These are phyloP conservation scores for Pythium periplocum DNA, from an alignment of 352 stramenopile genomes.

Conservation along the genomic window DNA sequence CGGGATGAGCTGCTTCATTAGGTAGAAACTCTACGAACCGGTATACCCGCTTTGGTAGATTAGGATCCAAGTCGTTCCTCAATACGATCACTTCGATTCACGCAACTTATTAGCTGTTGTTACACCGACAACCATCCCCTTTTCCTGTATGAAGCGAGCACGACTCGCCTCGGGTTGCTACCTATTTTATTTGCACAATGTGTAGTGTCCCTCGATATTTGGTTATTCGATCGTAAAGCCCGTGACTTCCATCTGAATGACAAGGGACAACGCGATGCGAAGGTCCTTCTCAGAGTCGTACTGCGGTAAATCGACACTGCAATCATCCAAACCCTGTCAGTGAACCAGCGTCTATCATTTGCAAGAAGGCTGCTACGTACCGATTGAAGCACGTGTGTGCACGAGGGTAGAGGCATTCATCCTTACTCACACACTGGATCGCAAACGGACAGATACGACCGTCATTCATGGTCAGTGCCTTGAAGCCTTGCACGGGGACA, in stretches of 20 bases:
- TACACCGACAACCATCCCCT: no score
- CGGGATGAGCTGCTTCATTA: no score
- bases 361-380: slow-evolving; percentile 23
- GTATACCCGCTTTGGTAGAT: no score
- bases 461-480: slow-evolving; percentile 86
- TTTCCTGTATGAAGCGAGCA: no score
- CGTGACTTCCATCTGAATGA: slow-evolving; percentile 86
- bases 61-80: no score
- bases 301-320: slow-evolving; percentile 68
- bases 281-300: slow-evolving; percentile 77
- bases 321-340: no score
- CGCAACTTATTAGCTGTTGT: no score
- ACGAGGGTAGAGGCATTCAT: slow-evolving; percentile 78
- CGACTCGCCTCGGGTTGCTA: no score
- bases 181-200: neutral
- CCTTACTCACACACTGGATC: slow-evolving; percentile 76
- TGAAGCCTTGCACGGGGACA: slow-evolving; percentile 87
- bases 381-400: slow-evolving; percentile 87
- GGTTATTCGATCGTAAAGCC: slow-evolving; percentile 81
- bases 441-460: slow-evolving; percentile 83
- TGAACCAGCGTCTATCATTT: no score
- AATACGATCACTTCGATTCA: no score
- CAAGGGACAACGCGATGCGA: slow-evolving; percentile 69
- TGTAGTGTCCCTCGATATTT: neutral
- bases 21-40: no score